Evolutionary conservation across 495 filamentous ascomycete genomes (phyloP), one percentile per base, ranked within the genome.

Genomic region (Tetracladium setigerum): DNA sequence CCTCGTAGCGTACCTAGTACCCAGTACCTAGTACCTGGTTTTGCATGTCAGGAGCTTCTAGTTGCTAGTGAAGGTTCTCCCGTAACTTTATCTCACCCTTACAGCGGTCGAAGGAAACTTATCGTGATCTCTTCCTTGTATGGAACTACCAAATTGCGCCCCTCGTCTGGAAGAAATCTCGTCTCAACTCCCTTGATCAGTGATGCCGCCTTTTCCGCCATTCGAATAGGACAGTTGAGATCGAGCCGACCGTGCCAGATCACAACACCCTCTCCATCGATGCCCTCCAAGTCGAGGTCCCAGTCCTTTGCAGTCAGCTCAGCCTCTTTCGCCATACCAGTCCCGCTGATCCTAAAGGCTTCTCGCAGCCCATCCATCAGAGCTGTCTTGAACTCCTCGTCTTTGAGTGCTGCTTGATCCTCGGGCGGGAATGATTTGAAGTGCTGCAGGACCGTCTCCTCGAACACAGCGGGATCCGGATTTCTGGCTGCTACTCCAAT

Each of bases 201-300:
- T 5, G 8, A 10, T 17, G 37, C 18, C 17, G 38, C 46, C 17
- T 36, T 49, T 38, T 49, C 46, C 10, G 38, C 46, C 46, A 49
- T 49, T 12, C 4, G 4, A 5, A 49, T 13, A n/a, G 46, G 46
- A 35, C 37, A 41, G 15, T 34, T 41, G 13, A 30, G 19, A 27
- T 49, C 46, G 14, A 33, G 8, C 18, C 30, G 40, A 15, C 46
- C 46, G 41, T 49, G 35, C 46, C 46, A 49, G 10, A 49, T 19
- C 8, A 22, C 19, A 15, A 49, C 11, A 13, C 38, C 38, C 11
- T 41, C 16, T 12, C n/a, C n/a, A 33, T 41, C 46, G 35, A 49
- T 41, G 13, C 41, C 46, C 5, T 22, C 24, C 37, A 49, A 41
- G 37, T 49, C 22, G 18, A 49, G 41, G 8, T 30, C 46, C 46